Evolutionary conservation across 2,329 filamentous ascomycete genomes (phyloP).

Genomic region (Epichloe glyceriae): DNA sequence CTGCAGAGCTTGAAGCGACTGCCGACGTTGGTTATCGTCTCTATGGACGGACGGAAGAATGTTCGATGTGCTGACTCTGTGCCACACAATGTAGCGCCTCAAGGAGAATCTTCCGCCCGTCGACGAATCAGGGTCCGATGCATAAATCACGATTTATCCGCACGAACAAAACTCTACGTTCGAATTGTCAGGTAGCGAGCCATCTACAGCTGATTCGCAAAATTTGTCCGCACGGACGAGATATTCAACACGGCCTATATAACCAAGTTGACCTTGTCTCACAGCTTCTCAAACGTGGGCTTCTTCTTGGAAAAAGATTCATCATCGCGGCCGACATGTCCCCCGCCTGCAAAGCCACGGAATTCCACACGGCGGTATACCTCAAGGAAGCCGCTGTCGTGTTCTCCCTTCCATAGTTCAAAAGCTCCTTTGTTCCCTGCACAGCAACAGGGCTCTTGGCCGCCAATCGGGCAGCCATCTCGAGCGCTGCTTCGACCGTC

Average conservation of each 20-base stretch:
- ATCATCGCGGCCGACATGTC: constrained; percentile 65
- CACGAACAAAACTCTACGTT: background rate
- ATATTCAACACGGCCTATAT: background rate
- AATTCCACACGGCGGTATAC: constrained; percentile 84
- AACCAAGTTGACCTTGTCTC: constrained; percentile 5
- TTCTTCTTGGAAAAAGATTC: constrained; percentile 67
- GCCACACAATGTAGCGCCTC: constrained; percentile 25
- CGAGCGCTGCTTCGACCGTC: constrained; percentile 48
- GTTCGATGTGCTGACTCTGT: background rate
- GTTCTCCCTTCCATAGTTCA: constrained; percentile 73
- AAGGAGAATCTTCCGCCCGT: constrained; percentile 38
- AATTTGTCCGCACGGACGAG: too few relatives aligned
- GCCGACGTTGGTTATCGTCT: background rate
- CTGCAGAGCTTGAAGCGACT: background rate
- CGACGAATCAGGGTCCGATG: constrained; percentile 39
- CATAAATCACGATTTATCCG: constrained; percentile 11
- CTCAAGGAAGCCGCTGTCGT: constrained; percentile 63
- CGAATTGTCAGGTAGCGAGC: too few relatives aligned
- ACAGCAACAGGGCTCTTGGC: constrained; percentile 80
- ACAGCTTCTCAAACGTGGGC: constrained; percentile 78
- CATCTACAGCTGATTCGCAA: too few relatives aligned
- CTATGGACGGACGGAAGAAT: background rate
- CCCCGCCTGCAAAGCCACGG: constrained; percentile 63
- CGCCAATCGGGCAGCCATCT: constrained; percentile 53
- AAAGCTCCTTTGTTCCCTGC: constrained; percentile 73